Conservation (phyloP, 495 filamentous ascomycete genomes). For the Aspergillus carlsbadensis region DNA sequence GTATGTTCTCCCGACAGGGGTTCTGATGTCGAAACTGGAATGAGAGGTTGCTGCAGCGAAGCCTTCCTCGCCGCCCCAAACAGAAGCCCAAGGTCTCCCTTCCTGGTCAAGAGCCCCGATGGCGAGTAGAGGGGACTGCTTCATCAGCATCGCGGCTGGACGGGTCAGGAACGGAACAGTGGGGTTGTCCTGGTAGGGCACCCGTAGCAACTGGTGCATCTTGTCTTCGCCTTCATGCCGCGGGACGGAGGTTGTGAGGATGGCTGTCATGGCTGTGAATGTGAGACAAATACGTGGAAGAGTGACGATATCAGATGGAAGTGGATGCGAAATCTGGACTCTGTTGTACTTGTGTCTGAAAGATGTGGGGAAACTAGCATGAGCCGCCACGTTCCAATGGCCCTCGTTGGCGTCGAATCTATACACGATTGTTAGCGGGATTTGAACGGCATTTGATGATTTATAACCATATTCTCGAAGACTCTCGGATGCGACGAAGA, state of each 20-base stretch:
- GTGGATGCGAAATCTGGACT: neutral
- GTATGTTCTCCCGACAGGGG: conserved; percentile 52
- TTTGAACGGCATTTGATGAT: neutral
- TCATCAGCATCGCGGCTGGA: conserved; percentile 52
- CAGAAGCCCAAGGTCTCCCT: conserved; percentile 67
- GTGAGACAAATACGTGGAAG: neutral
- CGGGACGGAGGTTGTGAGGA: conserved; percentile 31
- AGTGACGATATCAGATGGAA: neutral
- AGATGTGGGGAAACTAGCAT: conserved; percentile 1
- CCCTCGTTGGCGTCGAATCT: neutral
- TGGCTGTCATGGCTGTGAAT: conserved; percentile 39
- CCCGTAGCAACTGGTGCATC: conserved; percentile 47
- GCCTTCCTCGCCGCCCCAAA: conserved; percentile 70
- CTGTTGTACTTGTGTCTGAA: neutral
- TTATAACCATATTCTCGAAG: neutral
- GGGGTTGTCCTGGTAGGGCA: conserved; percentile 56
- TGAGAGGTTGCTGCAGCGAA: conserved; percentile 59
- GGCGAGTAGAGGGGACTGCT: conserved; percentile 61
- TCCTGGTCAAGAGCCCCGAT: conserved; percentile 65
- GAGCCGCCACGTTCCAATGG: too few species aligned
- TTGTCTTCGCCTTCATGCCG: conserved; percentile 54
- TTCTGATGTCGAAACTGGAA: conserved; percentile 58
- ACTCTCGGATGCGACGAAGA: neutral
- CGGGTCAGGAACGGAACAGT: conserved; percentile 56
- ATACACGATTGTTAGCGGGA: neutral